Base-by-base conservation (phyloP, 352 stramenopile species). In the Phytophthora pluvialis region DNA sequence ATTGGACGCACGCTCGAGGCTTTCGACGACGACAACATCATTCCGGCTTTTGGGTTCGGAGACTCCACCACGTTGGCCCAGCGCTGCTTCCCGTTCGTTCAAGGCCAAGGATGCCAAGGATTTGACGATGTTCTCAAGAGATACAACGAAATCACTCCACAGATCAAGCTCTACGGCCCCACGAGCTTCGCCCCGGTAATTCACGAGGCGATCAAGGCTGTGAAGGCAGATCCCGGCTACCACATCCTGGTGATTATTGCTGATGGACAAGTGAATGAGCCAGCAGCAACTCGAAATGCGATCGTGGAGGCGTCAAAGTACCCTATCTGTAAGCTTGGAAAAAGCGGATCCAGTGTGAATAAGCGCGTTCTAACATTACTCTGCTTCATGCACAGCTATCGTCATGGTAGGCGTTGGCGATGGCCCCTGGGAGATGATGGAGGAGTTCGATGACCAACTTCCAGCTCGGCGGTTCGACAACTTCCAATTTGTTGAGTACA, bases 21-120 rank as follows among this genome's bases (percentile, higher is more conserved):
- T 4, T 94, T 92, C 42, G 86, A 92, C 66, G 86, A 94, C 45
- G 86, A 94, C 70, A 89, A 88, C 48, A 79, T 94, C 52, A 90
- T 92, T 43, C 81, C 86, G 25, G 75, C 79, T 9, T 90, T 77
- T 49, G 82, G 77, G 0, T 93, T 93, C 44, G 85, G 83, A 7
- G 85, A 93, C 33, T 63, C 75, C 32, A 73, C 47, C 1, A 91
- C 81, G 6, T 75, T 81, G 29, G 78, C 54, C 15, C 56, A 83
- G 13, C 16, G 32, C 9, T 88, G 76, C 32, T 91, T 90, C 58
- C 61, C 79, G 4, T 83, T 93, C 13, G 42, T 51, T 5, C 11
- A 44, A 13, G 60, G 67, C 12, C 53, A 47, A 3, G 74, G 75
- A 3, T 91, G 75, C 40, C 64, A 70, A 10, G 83, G 83, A 0